These are phyloP conservation scores for Candolleomyces eurysporus DNA, from an alignment of 768 basidiomycete genomes.

Conservation along the genomic window DNA sequence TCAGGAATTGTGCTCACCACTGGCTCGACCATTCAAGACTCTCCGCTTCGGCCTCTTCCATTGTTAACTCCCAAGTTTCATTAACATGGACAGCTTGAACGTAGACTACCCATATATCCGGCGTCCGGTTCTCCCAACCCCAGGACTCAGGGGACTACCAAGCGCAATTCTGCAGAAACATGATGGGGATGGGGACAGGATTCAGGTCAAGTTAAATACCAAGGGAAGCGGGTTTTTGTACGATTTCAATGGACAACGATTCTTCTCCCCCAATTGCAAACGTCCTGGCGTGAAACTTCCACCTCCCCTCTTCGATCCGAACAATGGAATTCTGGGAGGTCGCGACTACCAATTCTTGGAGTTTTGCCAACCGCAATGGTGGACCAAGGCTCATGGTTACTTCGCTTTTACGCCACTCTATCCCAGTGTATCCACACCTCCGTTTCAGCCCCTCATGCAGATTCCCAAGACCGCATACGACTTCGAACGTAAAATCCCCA, in stretches of 20 bases:
- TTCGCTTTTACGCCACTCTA: not conserved
- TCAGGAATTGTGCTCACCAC: no score
- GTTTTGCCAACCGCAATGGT: not conserved
- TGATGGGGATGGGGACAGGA: no score
- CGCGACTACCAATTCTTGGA: not conserved
- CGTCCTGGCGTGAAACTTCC: not conserved
- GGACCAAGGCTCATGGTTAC: not conserved
- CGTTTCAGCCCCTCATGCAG: not conserved
- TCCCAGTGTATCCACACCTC: not conserved
- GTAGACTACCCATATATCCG: no score
- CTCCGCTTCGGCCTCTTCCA: no score
- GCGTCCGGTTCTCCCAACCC: no score
- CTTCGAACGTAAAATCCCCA: not conserved
- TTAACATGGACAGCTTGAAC: no score
- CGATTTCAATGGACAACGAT: not conserved
- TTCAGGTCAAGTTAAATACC: no score
- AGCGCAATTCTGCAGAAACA: no score
- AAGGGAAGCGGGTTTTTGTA: not conserved
- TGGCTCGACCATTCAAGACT: no score
- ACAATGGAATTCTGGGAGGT: not conserved
- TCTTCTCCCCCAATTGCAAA: not conserved
- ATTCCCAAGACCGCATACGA: not conserved
- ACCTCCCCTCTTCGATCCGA: not conserved
- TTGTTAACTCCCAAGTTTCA: no score
- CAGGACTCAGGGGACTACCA: no score